Evolutionary conservation across 2,329 filamentous ascomycete genomes (phyloP).

Genomic region (Albifimbria verrucaria): DNA sequence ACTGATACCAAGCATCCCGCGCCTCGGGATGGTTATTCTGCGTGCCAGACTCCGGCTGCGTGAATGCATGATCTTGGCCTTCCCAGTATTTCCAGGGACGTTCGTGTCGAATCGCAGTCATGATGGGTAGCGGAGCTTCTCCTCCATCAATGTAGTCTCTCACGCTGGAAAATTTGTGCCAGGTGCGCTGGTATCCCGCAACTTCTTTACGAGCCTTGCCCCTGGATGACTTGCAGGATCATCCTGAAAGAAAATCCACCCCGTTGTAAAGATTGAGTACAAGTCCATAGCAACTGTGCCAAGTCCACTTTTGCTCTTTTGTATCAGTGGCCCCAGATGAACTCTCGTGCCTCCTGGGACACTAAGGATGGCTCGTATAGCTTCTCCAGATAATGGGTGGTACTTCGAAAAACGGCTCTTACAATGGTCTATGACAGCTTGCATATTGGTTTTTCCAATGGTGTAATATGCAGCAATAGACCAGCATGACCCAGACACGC

Average conservation of each 20-base stretch:
- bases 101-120: constrained; percentile 9
- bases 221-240: neutral
- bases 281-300: constrained; percentile 7
- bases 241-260: constrained; percentile 9
- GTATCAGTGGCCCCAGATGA: constrained; percentile 7
- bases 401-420: constrained; percentile 6
- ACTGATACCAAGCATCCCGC: constrained; percentile 9
- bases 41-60: constrained; percentile 4
- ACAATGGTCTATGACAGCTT: constrained; percentile 8
- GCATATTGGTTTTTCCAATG: constrained; percentile 4
- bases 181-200: constrained; percentile 6
- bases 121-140: constrained; percentile 5
- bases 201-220: neutral
- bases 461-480: constrained; percentile 6
- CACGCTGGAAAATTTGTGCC: constrained; percentile 5
- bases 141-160: constrained; percentile 6
- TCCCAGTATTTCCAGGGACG: constrained; percentile 5
- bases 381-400: constrained; percentile 8
- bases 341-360: constrained; percentile 6
- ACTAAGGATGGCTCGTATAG: constrained; percentile 8
- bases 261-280: constrained; percentile 7
- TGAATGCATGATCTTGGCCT: constrained; percentile 4
- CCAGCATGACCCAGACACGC: constrained; percentile 8
- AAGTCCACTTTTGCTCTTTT: constrained; percentile 5
- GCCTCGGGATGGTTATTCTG: constrained; percentile 2